Conservation (phyloP, 116 monocot genomes). For the Papilionanthe hybrid region DNA sequence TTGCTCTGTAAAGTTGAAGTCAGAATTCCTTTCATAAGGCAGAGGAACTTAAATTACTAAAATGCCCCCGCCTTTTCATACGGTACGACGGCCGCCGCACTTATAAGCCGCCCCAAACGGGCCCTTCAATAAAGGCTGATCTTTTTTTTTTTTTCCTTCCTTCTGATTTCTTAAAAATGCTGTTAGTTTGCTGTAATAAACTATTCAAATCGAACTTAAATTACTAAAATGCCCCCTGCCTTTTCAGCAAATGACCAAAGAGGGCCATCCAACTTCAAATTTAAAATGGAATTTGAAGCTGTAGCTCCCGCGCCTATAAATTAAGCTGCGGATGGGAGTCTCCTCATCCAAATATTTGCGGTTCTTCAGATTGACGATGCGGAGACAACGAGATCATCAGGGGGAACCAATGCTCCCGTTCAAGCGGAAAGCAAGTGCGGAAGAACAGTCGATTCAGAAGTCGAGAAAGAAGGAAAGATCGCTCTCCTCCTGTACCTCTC, state of each 20-base stretch:
- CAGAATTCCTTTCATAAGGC: too few relatives aligned
- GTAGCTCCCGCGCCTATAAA: conserved; percentile 25
- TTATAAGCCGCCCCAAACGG: too few relatives aligned
- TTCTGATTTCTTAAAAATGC: too few relatives aligned
- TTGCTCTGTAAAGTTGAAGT: too few relatives aligned
- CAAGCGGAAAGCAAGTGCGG: conserved; percentile 9
- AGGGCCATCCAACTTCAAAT: not conserved
- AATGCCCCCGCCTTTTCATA: too few relatives aligned
- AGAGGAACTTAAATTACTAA: too few relatives aligned
- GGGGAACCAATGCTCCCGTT: conserved; percentile 15
- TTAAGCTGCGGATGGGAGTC: conserved; percentile 4
- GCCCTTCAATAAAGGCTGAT: too few relatives aligned
- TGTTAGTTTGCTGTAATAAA: too few relatives aligned
- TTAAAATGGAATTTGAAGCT: not conserved
- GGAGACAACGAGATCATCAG: conserved; percentile 10
- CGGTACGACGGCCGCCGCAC: too few relatives aligned
- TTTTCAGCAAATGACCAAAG: not conserved
- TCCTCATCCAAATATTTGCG: conserved; percentile 7
- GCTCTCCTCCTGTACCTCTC: conserved; percentile 58
- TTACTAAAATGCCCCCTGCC: not conserved
- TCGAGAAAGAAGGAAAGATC: conserved; percentile 36
- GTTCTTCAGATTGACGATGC: conserved; percentile 5
- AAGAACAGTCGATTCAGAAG: conserved; percentile 6
- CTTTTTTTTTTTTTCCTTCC: too few relatives aligned
- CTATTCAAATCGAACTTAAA: too few relatives aligned